Base-by-base conservation (phyloP, 305 asterid genomes). In the Solanum hybrid region DNA sequence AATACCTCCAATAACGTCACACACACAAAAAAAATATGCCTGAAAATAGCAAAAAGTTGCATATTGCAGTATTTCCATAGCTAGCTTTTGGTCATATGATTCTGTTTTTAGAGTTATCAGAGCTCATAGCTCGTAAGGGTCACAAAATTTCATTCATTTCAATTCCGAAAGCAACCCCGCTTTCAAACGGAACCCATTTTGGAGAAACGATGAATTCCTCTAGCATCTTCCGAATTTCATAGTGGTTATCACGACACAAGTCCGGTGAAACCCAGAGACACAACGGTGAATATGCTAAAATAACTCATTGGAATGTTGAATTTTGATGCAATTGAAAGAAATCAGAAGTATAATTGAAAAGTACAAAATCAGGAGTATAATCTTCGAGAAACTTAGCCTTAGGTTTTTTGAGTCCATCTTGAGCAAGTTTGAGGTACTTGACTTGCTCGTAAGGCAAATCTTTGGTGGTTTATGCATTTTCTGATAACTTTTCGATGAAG, bases 1-100 rank as follows among this genome's bases (percentile, higher is more conserved):
- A 40, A 40, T 11, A 40, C 51, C 5, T 40, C 16, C 51, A 42
- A 42, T 42, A 42, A 18, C 6, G 11, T 42, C 57, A 42, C 6
- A 12, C 16, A 12, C 6, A 42, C 13, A 39, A 61, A 36, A 14
- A 39, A 91, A 74, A 8, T 36, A 36, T 36, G 91, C 83, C 86
- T 6, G 86, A 80, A n/a, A 80, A 80, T 22, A 28, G 61, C 39
- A 33, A 80, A 11, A 83, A 91, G 22, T 84, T 94, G 16, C 96
- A 94, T 77, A 64, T 95, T 1, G 95, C 89, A 6, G 91, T 95
- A 91, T 92, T 93, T 35, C 96, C 96, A 86, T 95, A 95, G 97
- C 92, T 93, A 4, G 97, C 97, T 31, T 93, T 95, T 73, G 94
- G 95, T 0, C 95, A 93, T 76, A 91, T 95, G 5, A 90, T 92